Conservation (phyloP, 1,284 basidiomycete genomes). For the Melampsora abietis-canadensis region DNA sequence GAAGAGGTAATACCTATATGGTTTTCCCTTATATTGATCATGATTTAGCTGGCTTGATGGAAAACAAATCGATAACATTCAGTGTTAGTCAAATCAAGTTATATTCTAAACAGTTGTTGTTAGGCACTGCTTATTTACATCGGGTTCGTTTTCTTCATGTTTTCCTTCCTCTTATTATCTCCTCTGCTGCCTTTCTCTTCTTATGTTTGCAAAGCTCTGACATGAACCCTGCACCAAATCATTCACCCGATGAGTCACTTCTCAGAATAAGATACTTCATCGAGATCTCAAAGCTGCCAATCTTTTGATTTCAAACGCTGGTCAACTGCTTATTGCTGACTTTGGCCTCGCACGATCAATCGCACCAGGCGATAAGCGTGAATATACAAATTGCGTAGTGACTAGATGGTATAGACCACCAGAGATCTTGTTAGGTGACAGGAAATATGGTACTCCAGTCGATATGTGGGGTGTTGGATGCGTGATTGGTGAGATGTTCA, state of each 20-base stretch:
- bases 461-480: constrained; percentile 99
- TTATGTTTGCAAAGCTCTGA: constrained; percentile 4
- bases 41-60: constrained; percentile 87
- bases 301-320: constrained; percentile 82
- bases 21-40: constrained; percentile 99
- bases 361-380: constrained; percentile 47
- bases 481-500: constrained; percentile 94
- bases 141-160: constrained; percentile 59
- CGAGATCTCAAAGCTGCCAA: constrained; percentile 99
- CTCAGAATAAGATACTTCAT: constrained; percentile 87
- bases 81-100: constrained; percentile 70
- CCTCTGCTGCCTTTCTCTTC: background rate
- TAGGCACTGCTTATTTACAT: constrained; percentile 94
- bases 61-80: constrained; percentile 65
- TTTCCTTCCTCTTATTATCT: background rate
- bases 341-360: constrained; percentile 81
- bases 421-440: constrained; percentile 83
- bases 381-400: constrained; percentile 98
- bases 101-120: constrained; percentile 89
- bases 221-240: constrained; percentile 13
- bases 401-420: constrained; percentile 98
- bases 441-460: constrained; percentile 83
- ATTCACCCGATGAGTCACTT: constrained; percentile 45
- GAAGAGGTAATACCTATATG: constrained; percentile 75
- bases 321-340: constrained; percentile 83